Conservation (phyloP, 2,329 filamentous ascomycete genomes). For the Colletotrichum chrysophilum region DNA sequence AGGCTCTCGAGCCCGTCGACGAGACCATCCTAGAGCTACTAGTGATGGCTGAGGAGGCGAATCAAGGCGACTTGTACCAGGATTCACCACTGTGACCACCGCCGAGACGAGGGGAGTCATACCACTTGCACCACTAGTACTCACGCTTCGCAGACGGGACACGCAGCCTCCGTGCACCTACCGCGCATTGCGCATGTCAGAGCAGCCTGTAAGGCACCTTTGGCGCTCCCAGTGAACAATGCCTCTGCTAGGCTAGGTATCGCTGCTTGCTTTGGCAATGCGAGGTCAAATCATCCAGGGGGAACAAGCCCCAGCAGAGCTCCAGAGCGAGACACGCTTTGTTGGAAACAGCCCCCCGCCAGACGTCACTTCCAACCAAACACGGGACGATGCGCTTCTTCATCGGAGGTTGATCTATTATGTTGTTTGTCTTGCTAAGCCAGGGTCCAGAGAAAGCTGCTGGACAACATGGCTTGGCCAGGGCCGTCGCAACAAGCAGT, state of each 20-base stretch:
- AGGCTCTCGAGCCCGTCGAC: conserved; percentile 2
- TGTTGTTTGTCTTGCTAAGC: background rate
- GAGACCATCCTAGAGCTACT: conserved; percentile 1
- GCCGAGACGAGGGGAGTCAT: conserved; percentile 12
- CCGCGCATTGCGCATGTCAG: conserved; percentile 5
- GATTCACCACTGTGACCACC: conserved; percentile 10
- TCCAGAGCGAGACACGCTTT: background rate
- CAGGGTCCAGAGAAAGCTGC: background rate
- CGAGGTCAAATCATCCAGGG: background rate
- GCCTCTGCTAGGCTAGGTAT: background rate
- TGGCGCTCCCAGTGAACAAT: background rate
- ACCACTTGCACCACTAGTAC: background rate
- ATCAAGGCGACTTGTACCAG: conserved; percentile 14
- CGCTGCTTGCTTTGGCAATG: background rate
- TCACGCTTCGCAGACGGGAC: background rate
- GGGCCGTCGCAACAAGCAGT: background rate
- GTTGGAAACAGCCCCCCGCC: conserved; percentile 12
- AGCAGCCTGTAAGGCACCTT: conserved; percentile 20
- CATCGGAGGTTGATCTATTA: background rate
- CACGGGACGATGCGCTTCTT: conserved; percentile 1
- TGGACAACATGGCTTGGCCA: background rate
- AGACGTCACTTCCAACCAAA: conserved; percentile 6
- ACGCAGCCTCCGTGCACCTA: conserved; percentile 1
- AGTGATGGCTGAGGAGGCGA: conserved; percentile 4
- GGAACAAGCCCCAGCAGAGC: background rate